Base-by-base conservation (phyloP, 257 asterid genomes). In the Capsicum rhomboideum region DNA sequence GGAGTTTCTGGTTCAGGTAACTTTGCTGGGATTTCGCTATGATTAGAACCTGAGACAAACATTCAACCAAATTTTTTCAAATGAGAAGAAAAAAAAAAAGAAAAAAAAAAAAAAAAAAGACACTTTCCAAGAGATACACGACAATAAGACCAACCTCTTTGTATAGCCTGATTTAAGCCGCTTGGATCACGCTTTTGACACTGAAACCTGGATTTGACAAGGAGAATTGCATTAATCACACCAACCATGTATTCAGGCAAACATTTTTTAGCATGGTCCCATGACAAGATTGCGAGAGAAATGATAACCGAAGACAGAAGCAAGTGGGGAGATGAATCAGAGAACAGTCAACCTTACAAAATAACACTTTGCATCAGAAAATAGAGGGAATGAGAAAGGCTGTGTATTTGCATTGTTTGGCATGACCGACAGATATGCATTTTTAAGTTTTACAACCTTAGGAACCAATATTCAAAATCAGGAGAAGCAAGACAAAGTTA, bases 1-100 rank as follows among this genome's bases (percentile, higher is more conserved):
- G 85, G 87, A 85, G 69, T 84, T 84, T 72, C 85, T 61, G 83
- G 84, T 83, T 83, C 87, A 20, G 67, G 91, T 31, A 82, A 31
- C 55, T 83, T 86, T 85, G 72, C 83, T 82, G 90, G 87, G 72
- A 85, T 86, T 79, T 85, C 86, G 78, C 84, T 85, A 77, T 87
- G 87, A 69, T 75, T 74, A 78, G 78, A 87, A 89, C 90, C 99
- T 93, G 93, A 83, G 59, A 83, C 50, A 64, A 53, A 78, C 54
- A 88, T 13, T 72, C 80, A 21, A 21, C 58, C 37, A 21, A 6
- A 11, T 3, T 6, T 40, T 10, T 44, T n/a, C 28, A 40, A 10
- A 52, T 46, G 46, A 72, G 20, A 84, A 55, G 78, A 80, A 71
- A 26, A 26, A 42, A 56, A 85, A 44, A 37, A 84, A 55, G 78